These are phyloP conservation scores for Arthrobotrys entomopaga DNA, from an alignment of 2,329 filamentous ascomycete genomes.

Conservation along the genomic window DNA sequence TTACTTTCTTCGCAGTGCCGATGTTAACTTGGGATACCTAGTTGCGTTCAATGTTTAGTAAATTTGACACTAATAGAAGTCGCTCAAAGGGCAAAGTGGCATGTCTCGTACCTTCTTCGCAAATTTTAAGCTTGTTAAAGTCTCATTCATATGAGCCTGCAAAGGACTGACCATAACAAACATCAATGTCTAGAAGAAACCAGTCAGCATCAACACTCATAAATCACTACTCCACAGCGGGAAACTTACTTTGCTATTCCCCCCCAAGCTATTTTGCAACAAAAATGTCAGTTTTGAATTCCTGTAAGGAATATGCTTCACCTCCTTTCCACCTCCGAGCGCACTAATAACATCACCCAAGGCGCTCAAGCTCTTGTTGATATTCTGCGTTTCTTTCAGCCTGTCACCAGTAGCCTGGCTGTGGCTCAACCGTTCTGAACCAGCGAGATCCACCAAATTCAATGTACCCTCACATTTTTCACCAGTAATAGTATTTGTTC, in stretches of 20 bases:
- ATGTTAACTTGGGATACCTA: slow-evolving; percentile 81
- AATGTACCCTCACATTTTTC: slow-evolving; percentile 91
- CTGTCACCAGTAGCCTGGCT: slow-evolving; percentile 86
- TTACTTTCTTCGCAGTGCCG: slow-evolving; percentile 80
- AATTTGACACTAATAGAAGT: neutral
- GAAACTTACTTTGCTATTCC: slow-evolving; percentile 77
- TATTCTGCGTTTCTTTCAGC: slow-evolving; percentile 93
- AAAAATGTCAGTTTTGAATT: slow-evolving; percentile 97
- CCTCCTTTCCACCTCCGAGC: slow-evolving; percentile 81
- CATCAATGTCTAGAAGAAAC: slow-evolving; percentile 77
- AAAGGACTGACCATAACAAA: slow-evolving; percentile 97
- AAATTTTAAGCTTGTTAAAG: slow-evolving; percentile 92
- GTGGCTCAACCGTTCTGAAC: slow-evolving; percentile 88
- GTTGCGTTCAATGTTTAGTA: neutral
- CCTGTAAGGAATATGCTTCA: slow-evolving; percentile 86
- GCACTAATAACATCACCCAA: slow-evolving; percentile 94
- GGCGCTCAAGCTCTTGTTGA: slow-evolving; percentile 93
- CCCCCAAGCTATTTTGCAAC: slow-evolving; percentile 91
- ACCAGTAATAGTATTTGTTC: slow-evolving; percentile 75
- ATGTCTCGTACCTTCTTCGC: slow-evolving; percentile 76
- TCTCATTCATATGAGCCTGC: slow-evolving; percentile 90
- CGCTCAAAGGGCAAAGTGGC: neutral
- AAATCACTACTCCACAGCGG: no score
- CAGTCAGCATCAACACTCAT: slow-evolving; percentile 17
- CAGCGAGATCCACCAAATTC: slow-evolving; percentile 94